Evolutionary conservation across 169 alveolate genomes (phyloP).

Genomic region (Plasmodium inui): DNA sequence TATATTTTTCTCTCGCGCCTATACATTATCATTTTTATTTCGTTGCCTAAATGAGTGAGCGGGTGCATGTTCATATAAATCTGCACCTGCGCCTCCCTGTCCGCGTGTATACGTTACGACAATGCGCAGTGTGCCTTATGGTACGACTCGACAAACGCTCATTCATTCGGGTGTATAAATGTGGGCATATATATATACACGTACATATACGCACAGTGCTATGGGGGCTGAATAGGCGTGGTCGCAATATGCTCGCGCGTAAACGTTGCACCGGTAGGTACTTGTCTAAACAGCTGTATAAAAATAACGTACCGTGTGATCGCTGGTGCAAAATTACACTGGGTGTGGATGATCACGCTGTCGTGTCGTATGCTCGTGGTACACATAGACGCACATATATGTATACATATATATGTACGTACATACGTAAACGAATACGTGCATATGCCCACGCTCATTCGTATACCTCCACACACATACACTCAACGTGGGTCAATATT

Average conservation of each 20-base stretch:
- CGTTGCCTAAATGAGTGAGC: not conserved
- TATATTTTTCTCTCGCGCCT: not conserved
- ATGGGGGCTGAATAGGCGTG: not conserved
- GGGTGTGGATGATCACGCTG: not conserved
- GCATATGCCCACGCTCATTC: not conserved
- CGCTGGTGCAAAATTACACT: not conserved
- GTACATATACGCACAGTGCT: not conserved
- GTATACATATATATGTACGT: not conserved
- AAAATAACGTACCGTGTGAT: not conserved
- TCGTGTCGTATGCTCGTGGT: not conserved
- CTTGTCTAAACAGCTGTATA: not conserved
- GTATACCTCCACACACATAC: not conserved
- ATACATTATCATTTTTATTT: not conserved
- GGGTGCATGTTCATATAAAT: not conserved
- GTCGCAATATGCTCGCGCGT: not conserved
- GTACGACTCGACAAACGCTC: not conserved
- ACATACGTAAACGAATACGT: not conserved
- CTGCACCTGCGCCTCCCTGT: not conserved
- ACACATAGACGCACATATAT: slow-evolving; percentile 1
- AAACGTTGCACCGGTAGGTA: not conserved
- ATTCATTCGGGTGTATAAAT: not conserved
- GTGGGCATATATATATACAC: too few relatives aligned
- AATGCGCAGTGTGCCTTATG: not conserved
- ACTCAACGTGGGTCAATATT: not conserved
- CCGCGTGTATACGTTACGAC: not conserved